Base-by-base conservation (phyloP, 805 yeast genomes). In the Nakazawaea molendinolei region DNA sequence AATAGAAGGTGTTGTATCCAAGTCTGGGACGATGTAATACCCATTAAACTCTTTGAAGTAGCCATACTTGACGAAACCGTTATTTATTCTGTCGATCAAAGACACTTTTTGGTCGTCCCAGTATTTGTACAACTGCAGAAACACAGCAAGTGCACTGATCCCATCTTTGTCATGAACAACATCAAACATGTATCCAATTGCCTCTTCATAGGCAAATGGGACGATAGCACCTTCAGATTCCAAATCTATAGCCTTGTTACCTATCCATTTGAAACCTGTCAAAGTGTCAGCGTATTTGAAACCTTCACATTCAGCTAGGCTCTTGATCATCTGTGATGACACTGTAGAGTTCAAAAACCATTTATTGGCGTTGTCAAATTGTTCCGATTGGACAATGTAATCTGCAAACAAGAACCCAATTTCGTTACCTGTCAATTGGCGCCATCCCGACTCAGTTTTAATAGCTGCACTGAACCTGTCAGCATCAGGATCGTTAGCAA, bases 231-330 rank as follows among this genome's bases (percentile, higher is more conserved):
- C 95, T 29, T 71, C 53, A 0, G 51, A 43, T 44, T 82, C 86
- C 33, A 85, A 61, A 6, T 79, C 83, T 23, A 81, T 74, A 2
- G 95, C 92, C 44, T 76, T 73, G 52, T 90, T 90, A 3, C 97
- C 98, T 24, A 90, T 80, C 98, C 98, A 90, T 60, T 90, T 90
- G 65, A 90, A 90, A 1, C 98, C 98, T 1, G 97, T 90, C 39
- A 90, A 66, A 0, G 97, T 90, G 43, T 92, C 97, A 28, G 63
- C 69, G 56, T 69, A 83, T 31, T 72, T 63, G 51, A 81, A 79
- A 0, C 80, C 79, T 31, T 73, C 65, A 4, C 50, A 52, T 4
- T 65, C 55, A 1, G 95, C 92, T 77, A 87, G 75, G 3, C 78
- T 61, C 8, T 63, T 61, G 32, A 89, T 64, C 66, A 87, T 72